Base-by-base conservation (phyloP, 2,329 filamentous ascomycete species). In the Aspergillus tamarii region DNA sequence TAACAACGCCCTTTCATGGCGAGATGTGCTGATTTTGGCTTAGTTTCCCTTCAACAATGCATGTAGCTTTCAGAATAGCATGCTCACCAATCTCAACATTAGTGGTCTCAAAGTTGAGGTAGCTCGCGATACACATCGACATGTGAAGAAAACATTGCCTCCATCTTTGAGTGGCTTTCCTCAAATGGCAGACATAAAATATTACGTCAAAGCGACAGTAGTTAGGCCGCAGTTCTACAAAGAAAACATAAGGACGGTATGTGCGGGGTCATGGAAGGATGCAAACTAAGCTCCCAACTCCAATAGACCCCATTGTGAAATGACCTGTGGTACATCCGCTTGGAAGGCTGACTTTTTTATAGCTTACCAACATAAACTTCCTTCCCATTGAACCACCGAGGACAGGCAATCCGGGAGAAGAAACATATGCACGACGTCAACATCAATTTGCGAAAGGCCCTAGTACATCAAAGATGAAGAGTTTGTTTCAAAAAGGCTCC, bases 121-220 rank as follows among this genome's bases (percentile, higher is more conserved):
- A 67, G 78, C 78, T 28, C 76, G 76, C 57, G 80, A 82, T 64
- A 77, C 73, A 10, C 75, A 77, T 61, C 81, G 80, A 54, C 95
- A 99, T 80, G 88, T 95, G 67, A 95, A 91, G 73, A 88, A 89
- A 70, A 96, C 94, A 0, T 83, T 99, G 12, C 95, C 95, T 6
- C 95, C 95, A 0, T 96, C 93, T 5, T 82, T 98, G 60, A 91
- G 87, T n/a, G 93, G 92, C 3, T 94, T 95, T 69, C 92, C 92
- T 0, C 90, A 90, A 36, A 88, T 94, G 77, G 94, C 94, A 26
- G 93, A 97, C 78, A 94, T 98, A 64, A 87, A 89, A 69, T 99
- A 99, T 79, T 99, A 92, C 75, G 85, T 98, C 74, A 99, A 99
- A 77, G 93, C 91, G n/a, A 98, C 95, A 0, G 89, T 98, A 7